Conservation (phyloP, 169 alveolate species). For the Eimeria sp. region DNA sequence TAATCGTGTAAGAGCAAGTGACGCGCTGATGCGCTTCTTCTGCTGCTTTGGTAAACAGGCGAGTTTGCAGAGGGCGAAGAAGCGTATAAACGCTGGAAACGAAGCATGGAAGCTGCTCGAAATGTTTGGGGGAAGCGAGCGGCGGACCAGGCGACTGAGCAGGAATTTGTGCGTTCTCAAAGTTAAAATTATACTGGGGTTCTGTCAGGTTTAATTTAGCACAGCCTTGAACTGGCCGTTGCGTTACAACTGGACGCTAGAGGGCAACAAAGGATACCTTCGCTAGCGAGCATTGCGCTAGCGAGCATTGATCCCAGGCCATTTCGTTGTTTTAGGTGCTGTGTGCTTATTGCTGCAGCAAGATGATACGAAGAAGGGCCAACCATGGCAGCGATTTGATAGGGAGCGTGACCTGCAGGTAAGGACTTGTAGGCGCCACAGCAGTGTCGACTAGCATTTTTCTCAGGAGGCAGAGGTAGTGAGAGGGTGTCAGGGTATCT, state of each 20-base stretch:
- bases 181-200: background rate
- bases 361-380: constrained; percentile 71
- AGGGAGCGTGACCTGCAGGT: constrained; percentile 79
- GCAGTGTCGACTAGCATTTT: background rate
- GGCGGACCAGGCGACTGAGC: constrained; percentile 75
- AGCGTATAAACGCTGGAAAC: constrained; percentile 77
- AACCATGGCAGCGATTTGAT: constrained; percentile 83
- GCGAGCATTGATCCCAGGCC: background rate
- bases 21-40: background rate
- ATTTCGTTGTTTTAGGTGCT: background rate
- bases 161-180: constrained; percentile 35
- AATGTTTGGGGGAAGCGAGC: constrained; percentile 80
- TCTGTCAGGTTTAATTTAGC: background rate
- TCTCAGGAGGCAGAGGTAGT: background rate
- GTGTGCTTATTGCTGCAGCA: constrained; percentile 47
- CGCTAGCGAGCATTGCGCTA: too few species aligned
- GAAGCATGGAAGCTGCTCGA: constrained; percentile 67
- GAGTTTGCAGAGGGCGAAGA: constrained; percentile 74
- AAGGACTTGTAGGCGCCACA: background rate
- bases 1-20: background rate
- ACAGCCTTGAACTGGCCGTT: background rate
- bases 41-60: constrained; percentile 47
- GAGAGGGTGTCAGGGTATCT: background rate
- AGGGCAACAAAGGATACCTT: background rate
- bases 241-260: background rate